A percentile compares a stretch with the other conserved stretches of the same genome.
phyloP scores from a whole-genome alignment of 1,139 yeast genomes.

The Candida smagusa region DNA sequence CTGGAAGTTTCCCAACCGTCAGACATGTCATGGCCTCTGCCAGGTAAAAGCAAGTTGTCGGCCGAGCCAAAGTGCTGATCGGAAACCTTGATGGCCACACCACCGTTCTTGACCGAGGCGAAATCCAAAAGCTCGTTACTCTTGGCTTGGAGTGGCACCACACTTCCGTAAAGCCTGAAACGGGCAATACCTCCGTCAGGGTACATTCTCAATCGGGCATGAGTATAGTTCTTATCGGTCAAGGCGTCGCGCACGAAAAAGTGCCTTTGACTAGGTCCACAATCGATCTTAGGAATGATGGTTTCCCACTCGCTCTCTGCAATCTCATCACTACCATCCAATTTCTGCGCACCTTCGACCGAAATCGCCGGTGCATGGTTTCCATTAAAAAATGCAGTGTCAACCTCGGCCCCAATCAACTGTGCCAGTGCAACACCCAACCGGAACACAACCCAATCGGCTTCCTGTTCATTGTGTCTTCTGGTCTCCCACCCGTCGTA shows the following conservation, averaged over 20 bases:
- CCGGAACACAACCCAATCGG: conserved; percentile 81
- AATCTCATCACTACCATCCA: conserved; percentile 30
- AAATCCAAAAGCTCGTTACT: conserved; percentile 57
- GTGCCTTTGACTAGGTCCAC: conserved; percentile 87
- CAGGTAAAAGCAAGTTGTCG: conserved; percentile 83
- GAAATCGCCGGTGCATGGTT: conserved; percentile 90
- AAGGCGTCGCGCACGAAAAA: conserved; percentile 63
- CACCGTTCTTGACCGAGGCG: conserved; percentile 85
- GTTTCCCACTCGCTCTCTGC: conserved; percentile 54
- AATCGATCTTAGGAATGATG: conserved; percentile 65
- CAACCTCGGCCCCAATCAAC: conserved; percentile 80
- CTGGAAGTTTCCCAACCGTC: conserved; percentile 99
- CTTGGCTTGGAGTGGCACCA: conserved; percentile 49
- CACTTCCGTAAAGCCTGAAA: conserved; percentile 82
- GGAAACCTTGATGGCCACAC: conserved; percentile 75
- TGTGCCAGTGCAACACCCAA: conserved; percentile 83
- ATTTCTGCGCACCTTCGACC: conserved; percentile 60
- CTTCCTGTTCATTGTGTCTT: conserved; percentile 79
- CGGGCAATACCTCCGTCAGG: conserved; percentile 98
- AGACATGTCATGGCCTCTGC: conserved; percentile 93
- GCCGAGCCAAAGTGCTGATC: conserved; percentile 95
- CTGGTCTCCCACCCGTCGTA: conserved; percentile 98
- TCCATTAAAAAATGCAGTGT: conserved; percentile 90
- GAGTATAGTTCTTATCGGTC: conserved; percentile 66
- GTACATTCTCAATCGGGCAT: conserved; percentile 82